Percentiles rank a stretch among this genome's conserved stretches.
These are phyloP conservation scores for Podospora pseudoanserina DNA, from an alignment of 495 filamentous ascomycete species.

Conservation along the genomic window DNA sequence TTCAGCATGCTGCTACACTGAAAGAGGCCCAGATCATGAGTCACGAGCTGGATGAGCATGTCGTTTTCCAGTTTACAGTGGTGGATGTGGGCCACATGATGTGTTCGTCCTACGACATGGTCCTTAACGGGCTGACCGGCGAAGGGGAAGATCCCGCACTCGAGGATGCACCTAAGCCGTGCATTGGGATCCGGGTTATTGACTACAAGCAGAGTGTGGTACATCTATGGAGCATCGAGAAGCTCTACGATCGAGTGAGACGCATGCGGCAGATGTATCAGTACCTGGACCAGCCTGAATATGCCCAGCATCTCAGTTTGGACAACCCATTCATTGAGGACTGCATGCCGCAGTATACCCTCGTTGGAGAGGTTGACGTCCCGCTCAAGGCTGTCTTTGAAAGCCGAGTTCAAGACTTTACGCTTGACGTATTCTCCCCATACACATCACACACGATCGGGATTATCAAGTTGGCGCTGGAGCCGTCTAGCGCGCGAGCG, in stretches of 20 bases:
- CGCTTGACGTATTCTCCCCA: conserved; percentile 83
- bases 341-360: conserved; percentile 85
- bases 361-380: conserved; percentile 91
- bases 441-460: conserved; percentile 87
- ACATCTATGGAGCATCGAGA: conserved; percentile 91
- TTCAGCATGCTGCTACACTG: conserved; percentile 79
- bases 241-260: conserved; percentile 79
- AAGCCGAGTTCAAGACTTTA: conserved; percentile 90
- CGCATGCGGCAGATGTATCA: conserved; percentile 96
- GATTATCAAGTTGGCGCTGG: conserved; percentile 83
- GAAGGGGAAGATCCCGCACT: conserved; percentile 80
- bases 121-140: conserved; percentile 85
- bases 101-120: conserved; percentile 92
- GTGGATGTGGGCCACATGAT: conserved; percentile 83
- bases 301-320: conserved; percentile 74
- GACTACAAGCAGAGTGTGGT: conserved; percentile 86
- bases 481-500: conserved; percentile 90
- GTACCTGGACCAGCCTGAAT: conserved; percentile 91
- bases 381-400: conserved; percentile 93
- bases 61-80: conserved; percentile 93
- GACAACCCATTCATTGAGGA: conserved; percentile 85
- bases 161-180: conserved; percentile 80
- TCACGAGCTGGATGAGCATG: conserved; percentile 88
- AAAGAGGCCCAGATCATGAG: conserved; percentile 99
- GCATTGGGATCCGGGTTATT: conserved; percentile 84